Evolutionary conservation across 1,139 yeast genomes (phyloP), one percentile per base, ranked within the genome.

Genomic region (Saccharomyces hybrid): DNA sequence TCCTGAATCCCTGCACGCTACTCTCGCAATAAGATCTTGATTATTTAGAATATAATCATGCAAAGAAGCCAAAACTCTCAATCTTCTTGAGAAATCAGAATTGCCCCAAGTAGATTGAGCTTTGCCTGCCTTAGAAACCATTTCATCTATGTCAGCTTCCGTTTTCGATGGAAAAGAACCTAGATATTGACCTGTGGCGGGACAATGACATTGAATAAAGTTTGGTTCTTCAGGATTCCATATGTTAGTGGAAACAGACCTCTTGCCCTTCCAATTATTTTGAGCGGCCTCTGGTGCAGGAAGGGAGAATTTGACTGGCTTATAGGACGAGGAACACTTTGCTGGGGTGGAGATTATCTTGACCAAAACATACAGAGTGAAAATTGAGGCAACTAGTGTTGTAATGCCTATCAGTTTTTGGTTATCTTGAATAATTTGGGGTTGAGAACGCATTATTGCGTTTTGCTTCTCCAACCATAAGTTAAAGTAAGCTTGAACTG

Each of bases 1-100:
- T 38, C 99, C 99, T 29, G 96, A 86, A 67, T 93, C 99, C 62
- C 98, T 78, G 70, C 98, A 93, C 0, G 98, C 97, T 7, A 93
- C 85, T 51, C 96, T 76, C 3, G 96, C 96, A 51, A 93, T 81
- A 52, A 84, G 83, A 54, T 85, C 93, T 69, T 93, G 99, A 69
- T 93, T 85, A 52, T 84, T 85, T 53, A 87, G 71, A 52, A 93
- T 82, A 68, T 78, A 91, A 55, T 85, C 78, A 59, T 81, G 79
- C 56, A 93, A 76, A 0, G 97, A 85, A 56, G 79, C 76, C 56
- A 93, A 75, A 11, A 91, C 82, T 62, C 79, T 81, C 59, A 89
- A 76, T 61, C 97, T 79, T 60, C 84, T 76, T 32, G 79, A 78
- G 61, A 87, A 83, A 2, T 82, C 64, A 0, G 91, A 76, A 8